Evolutionary conservation across 1,139 yeast species (phyloP), one percentile per base, ranked within the genome.

Genomic region (Nakaseomyces glabratus): DNA sequence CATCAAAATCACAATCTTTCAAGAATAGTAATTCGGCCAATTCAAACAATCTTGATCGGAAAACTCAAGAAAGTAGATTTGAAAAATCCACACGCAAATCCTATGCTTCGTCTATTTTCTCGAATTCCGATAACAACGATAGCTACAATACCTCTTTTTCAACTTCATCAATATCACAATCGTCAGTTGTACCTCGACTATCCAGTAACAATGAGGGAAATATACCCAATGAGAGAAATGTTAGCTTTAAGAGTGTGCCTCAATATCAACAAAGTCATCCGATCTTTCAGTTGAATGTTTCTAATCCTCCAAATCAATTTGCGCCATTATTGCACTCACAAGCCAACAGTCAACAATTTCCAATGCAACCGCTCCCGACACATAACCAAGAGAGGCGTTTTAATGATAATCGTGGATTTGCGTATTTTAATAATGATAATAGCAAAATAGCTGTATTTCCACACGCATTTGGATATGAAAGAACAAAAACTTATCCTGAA

Each of bases 231-330:
- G n/a, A 17, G 3, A 20, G 18, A 11, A 26, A 6, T n/a, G 18
- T 26, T 6, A n/a, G n/a, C n/a, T n/a, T n/a, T n/a, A n/a, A n/a
- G n/a, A n/a, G n/a, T n/a, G 10, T 26, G 4, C 30, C 30, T 1
- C 18, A 20, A 7, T 26, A 26, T 10, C n/a, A 17, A n/a, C 30
- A 26, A 18, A 12, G 16, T 10, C 30, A 17, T 14, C 20, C 21
- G 6, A 11, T 26, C 6, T 26, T 17, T 26, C 30, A 26, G 12
- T n/a, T 26, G n/a, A 26, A 26, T 26, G 30, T 26, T 4, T 20
- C 30, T 5, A 13, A 26, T n/a, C 20, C 30, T n/a, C 30, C 30
- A 10, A 26, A 13, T 4, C 30, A 26, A 26, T 26, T 17, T 12
- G 30, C 30, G 5, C 30, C 30, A n/a, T 10, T 26, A 26, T 21